Evolutionary conservation across 805 yeast species (phyloP).

Genomic region (Cyberlindnera xylosilytica): DNA sequence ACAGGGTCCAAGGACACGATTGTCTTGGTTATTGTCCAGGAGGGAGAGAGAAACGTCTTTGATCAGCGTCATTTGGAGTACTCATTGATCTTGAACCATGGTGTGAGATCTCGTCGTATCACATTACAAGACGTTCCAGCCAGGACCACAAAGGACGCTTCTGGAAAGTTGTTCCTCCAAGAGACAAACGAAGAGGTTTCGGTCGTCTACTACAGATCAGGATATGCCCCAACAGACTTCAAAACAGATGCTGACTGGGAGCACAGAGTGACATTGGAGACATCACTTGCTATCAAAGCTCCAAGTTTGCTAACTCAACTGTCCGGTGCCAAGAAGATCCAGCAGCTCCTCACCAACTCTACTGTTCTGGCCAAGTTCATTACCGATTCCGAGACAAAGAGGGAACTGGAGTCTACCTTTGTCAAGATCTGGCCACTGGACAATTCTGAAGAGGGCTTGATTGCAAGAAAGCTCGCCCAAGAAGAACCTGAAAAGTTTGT

Average conservation of each 20-base stretch:
- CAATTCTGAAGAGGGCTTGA: conserved; percentile 54
- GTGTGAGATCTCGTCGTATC: conserved; percentile 61
- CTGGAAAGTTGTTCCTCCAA: conserved; percentile 49
- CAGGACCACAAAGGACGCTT: conserved; percentile 36
- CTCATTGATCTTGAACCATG: conserved; percentile 52
- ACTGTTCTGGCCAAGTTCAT: conserved; percentile 46
- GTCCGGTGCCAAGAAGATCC: conserved; percentile 91
- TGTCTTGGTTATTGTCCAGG: conserved; percentile 78
- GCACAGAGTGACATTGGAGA: conserved; percentile 69
- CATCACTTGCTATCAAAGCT: conserved; percentile 79
- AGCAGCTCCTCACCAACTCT: conserved; percentile 74
- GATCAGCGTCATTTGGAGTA: conserved; percentile 89
- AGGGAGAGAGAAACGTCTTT: conserved; percentile 81
- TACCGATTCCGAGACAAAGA: conserved; percentile 20
- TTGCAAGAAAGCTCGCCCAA: conserved; percentile 65
- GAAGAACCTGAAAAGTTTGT: conserved; percentile 71
- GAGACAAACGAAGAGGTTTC: conserved; percentile 69
- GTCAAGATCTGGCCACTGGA: conserved; percentile 89
- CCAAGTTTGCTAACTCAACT: conserved; percentile 88
- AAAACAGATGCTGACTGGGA: conserved; percentile 67
- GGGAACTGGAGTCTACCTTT: conserved; percentile 51
- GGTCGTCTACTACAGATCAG: conserved; percentile 87
- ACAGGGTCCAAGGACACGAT: conserved; percentile 38
- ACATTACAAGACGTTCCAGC: conserved; percentile 57
- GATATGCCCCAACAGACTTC: conserved; percentile 84